A percentile compares a stretch with the other conserved stretches of the same genome.
Conservation (phyloP, 2,329 filamentous ascomycete genomes). For the Cercospora nicotianae region DNA sequence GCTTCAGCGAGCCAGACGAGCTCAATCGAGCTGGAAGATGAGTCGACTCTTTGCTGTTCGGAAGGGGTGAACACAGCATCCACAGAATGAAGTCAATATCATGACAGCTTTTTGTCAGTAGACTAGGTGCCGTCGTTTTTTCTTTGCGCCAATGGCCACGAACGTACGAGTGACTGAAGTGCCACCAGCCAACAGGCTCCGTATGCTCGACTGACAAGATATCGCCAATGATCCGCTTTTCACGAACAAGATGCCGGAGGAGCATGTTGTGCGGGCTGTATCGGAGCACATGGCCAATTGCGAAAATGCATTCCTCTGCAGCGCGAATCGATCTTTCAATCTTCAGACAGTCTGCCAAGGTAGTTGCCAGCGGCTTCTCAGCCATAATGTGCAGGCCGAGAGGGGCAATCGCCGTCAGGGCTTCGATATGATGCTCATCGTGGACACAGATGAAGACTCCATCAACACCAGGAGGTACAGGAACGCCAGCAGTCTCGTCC, state of each 20-base stretch:
- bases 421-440: slow-evolving; percentile 84
- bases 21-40: slow-evolving; percentile 75
- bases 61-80: slow-evolving; percentile 74
- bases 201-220: slow-evolving; percentile 85
- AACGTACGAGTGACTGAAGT: slow-evolving; percentile 88
- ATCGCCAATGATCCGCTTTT: slow-evolving; percentile 76
- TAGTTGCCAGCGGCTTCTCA: slow-evolving; percentile 89
- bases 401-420: slow-evolving; percentile 70
- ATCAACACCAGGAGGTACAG: slow-evolving; percentile 47
- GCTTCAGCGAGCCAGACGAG: slow-evolving; percentile 73
- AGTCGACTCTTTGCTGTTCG: slow-evolving; percentile 33
- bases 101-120: slow-evolving; percentile 94
- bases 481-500: slow-evolving; percentile 50
- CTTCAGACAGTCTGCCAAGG: slow-evolving; percentile 71
- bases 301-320: slow-evolving; percentile 61
- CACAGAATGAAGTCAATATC: slow-evolving; percentile 92
- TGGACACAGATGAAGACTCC: slow-evolving; percentile 72
- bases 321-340: slow-evolving; percentile 51
- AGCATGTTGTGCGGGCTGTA: slow-evolving; percentile 92
- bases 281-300: slow-evolving; percentile 88
- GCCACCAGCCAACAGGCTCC: slow-evolving; percentile 95
- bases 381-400: slow-evolving; percentile 80
- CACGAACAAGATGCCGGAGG: slow-evolving; percentile 73
- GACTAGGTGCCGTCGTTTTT: slow-evolving; percentile 71
- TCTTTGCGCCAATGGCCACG: slow-evolving; percentile 91